Evolutionary conservation across 2,329 filamentous ascomycete species (phyloP).

Genomic region (Trichophyton simii): DNA sequence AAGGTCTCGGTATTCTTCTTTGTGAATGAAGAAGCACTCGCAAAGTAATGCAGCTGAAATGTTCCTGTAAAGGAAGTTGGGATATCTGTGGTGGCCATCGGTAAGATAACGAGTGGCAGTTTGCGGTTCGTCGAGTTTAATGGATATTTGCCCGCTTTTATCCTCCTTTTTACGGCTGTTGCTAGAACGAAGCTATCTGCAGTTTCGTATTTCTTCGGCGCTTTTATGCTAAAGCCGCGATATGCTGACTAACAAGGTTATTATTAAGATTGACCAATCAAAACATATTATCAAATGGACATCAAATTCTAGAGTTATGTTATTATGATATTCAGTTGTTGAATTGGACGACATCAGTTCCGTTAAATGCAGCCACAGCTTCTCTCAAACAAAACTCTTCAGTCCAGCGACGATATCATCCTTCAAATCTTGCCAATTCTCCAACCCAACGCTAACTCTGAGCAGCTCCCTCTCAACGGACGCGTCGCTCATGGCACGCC

Average conservation of each 20-base stretch:
- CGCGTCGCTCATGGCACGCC: conserved; percentile 77
- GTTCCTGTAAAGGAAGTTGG: conserved; percentile 10
- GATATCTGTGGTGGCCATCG: background rate
- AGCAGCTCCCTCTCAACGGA: conserved; percentile 59
- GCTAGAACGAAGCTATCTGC: no score
- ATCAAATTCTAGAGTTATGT: no score
- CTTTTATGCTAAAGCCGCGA: no score
- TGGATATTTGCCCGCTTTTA: background rate
- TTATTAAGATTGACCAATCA: no score
- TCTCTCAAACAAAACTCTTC: conserved; percentile 35
- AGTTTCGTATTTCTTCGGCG: no score
- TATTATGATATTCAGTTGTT: background rate
- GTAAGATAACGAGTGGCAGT: background rate
- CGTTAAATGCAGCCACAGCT: background rate
- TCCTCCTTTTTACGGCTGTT: background rate
- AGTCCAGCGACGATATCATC: conserved; percentile 61
- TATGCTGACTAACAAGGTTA: no score
- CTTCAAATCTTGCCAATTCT: conserved; percentile 72
- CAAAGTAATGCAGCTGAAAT: conserved; percentile 37
- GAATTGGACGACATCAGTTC: background rate
- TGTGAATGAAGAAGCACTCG: conserved; percentile 31
- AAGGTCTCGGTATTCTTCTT: conserved; percentile 29
- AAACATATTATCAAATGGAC: no score
- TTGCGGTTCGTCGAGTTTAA: background rate
- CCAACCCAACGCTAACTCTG: conserved; percentile 74